These are phyloP conservation scores for Ceraceosorus guamensis DNA, from an alignment of 1,284 basidiomycete species.

Conservation along the genomic window DNA sequence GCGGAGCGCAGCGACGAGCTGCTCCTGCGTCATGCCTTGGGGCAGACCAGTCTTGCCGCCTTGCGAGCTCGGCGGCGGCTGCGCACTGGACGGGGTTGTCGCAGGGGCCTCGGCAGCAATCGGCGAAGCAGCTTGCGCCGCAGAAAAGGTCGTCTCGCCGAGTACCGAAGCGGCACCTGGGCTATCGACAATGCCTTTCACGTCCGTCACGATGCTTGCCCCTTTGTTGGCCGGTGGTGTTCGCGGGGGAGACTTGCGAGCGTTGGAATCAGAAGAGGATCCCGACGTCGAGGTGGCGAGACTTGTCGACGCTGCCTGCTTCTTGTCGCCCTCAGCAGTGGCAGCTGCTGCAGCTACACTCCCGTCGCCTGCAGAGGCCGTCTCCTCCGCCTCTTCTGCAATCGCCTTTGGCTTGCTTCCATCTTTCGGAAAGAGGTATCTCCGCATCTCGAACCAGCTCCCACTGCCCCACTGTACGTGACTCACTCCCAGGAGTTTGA, in stretches of 20 bases:
- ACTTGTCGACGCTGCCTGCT: not conserved
- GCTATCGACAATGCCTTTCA: too few species aligned
- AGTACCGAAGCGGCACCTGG: too few species aligned
- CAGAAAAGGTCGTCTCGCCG: not conserved
- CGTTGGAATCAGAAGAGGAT: not conserved
- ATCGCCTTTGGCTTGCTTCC: not conserved
- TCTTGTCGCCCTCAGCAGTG: not conserved
- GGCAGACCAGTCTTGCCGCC: conserved; percentile 11
- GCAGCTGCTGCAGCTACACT: not conserved
- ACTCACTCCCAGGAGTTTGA: conserved; percentile 33
- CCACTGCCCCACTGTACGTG: conserved; percentile 33
- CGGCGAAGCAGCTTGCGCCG: not conserved
- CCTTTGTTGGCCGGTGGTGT: not conserved
- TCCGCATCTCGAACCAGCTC: conserved; percentile 44
- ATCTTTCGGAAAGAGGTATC: conserved; percentile 17
- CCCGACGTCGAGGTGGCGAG: not conserved
- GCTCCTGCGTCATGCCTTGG: conserved; percentile 21
- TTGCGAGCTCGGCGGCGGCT: not conserved
- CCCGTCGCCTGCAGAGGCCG: not conserved
- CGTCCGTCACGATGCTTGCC: too few species aligned
- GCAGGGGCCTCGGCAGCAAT: not conserved
- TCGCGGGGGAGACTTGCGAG: not conserved
- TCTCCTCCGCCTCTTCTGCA: conserved; percentile 2
- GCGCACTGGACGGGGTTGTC: not conserved
- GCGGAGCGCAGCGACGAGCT: conserved; percentile 31